A percentile compares a stretch with the other conserved stretches of the same genome.
Evolutionary conservation across 441 rosid genomes (phyloP).

Genomic region (Francoa sonchifolia): DNA sequence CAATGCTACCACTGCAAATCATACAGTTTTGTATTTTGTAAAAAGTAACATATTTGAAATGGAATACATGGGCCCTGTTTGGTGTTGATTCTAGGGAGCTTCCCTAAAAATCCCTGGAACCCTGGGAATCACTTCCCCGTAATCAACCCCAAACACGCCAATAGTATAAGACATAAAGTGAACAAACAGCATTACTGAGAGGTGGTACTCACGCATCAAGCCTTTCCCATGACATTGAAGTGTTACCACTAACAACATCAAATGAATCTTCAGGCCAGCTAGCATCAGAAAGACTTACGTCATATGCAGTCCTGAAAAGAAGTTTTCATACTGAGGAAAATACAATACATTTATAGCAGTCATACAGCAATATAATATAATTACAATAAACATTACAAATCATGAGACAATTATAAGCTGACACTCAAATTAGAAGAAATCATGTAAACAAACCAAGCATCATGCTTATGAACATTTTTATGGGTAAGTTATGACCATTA

Average conservation of each 20-base stretch:
- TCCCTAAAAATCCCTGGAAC: too few species aligned
- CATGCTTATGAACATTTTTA: too few species aligned
- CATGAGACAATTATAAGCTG: too few species aligned
- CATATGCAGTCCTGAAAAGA: conserved; percentile 64
- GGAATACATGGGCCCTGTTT: too few species aligned
- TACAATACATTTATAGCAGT: not conserved
- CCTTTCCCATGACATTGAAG: conserved; percentile 80
- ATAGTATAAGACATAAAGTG: not conserved
- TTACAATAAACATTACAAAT: too few species aligned
- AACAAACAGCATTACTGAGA: conserved; percentile 3
- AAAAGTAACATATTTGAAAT: not conserved
- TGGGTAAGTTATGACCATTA: too few species aligned
- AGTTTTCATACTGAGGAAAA: not conserved
- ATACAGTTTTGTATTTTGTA: not conserved
- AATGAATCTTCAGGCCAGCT: conserved; percentile 56
- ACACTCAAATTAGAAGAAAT: too few species aligned
- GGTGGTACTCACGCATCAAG: conserved; percentile 70
- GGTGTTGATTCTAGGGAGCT: too few species aligned
- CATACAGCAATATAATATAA: not conserved
- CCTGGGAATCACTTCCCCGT: too few species aligned
- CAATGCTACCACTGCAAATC: conserved; percentile 53
- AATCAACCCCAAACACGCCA: too few species aligned
- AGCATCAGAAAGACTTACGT: conserved; percentile 54
- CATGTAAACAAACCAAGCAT: too few species aligned
- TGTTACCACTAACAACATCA: conserved; percentile 57